Evolutionary conservation across 495 filamentous ascomycete species (phyloP).

Genomic region (Aspergillus panamensis): DNA sequence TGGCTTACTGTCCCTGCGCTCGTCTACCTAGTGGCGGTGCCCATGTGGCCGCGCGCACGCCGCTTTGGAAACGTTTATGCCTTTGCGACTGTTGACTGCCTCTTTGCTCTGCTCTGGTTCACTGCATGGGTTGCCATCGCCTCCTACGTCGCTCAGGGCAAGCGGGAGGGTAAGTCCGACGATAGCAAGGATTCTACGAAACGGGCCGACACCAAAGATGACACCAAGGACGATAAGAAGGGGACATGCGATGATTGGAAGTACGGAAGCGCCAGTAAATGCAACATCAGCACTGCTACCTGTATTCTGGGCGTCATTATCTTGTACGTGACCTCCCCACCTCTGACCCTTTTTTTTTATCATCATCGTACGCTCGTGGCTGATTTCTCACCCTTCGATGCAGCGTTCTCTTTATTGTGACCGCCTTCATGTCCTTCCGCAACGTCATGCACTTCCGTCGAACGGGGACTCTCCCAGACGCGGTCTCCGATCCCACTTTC

Average conservation of each 20-base stretch:
- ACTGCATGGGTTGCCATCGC: conserved; percentile 76
- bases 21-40: conserved; percentile 79
- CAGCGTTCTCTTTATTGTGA: conserved; percentile 72
- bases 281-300: conserved; percentile 69
- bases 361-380: conserved; percentile 2
- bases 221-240: conserved; percentile 22
- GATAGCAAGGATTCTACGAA: conserved; percentile 18
- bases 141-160: conserved; percentile 57
- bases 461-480: conserved; percentile 71
- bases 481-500: conserved; percentile 51
- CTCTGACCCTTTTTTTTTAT: background rate
- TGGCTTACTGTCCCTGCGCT: conserved; percentile 80
- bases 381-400: conserved; percentile 10
- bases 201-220: conserved; percentile 14
- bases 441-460: conserved; percentile 73
- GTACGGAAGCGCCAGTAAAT: conserved; percentile 54
- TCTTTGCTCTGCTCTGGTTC: conserved; percentile 81
- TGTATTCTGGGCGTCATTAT: conserved; percentile 78
- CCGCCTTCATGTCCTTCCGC: conserved; percentile 72
- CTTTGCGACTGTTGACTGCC: conserved; percentile 67
- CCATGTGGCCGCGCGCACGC: conserved; percentile 76
- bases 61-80: conserved; percentile 79
- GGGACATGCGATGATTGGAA: conserved; percentile 50
- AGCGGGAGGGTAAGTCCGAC: conserved; percentile 35
- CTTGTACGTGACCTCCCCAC: conserved; percentile 55